Percentiles rank a stretch among this genome's conserved stretches.
phyloP scores from a whole-genome alignment of 306 rosid genomes.

The Sicyos baderoa region DNA sequence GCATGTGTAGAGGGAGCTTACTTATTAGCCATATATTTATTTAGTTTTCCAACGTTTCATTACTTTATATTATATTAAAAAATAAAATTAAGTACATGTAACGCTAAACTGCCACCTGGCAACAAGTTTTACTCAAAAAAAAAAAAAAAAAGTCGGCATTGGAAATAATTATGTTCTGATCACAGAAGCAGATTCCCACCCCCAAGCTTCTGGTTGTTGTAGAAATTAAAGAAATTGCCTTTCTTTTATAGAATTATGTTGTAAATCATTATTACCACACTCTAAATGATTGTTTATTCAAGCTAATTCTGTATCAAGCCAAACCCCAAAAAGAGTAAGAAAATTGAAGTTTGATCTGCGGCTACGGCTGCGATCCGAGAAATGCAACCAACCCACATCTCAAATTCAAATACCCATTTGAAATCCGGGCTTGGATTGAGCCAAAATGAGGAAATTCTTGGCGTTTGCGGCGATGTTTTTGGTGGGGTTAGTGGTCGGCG shows the following conservation, averaged over 20 bases:
- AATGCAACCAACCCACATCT: conserved; percentile 38
- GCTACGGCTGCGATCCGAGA: conserved; percentile 16
- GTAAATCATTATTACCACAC: too few species aligned
- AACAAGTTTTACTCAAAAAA: too few species aligned
- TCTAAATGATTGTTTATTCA: background rate
- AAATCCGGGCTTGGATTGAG: conserved; percentile 34
- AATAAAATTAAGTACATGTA: too few species aligned
- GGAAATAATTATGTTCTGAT: background rate
- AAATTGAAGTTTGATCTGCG: conserved; percentile 41
- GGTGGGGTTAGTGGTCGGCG: conserved; percentile 27
- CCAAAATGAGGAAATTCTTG: conserved; percentile 39
- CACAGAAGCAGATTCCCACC: too few species aligned
- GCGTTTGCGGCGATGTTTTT: conserved; percentile 26
- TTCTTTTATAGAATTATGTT: background rate
- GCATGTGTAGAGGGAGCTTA: too few species aligned
- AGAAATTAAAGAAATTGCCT: background rate
- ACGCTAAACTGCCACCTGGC: too few species aligned
- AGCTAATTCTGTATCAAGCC: background rate
- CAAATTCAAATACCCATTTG: conserved; percentile 33
- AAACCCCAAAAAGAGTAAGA: background rate
- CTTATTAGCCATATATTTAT: too few species aligned
- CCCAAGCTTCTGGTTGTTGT: background rate
- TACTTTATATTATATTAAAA: too few species aligned
- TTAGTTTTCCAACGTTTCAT: too few species aligned
- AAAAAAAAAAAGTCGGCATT: too few species aligned